Evolutionary conservation across 2,329 filamentous ascomycete genomes (phyloP), one percentile per base, ranked within the genome.

Genomic region (Stachybotrys elegans): DNA sequence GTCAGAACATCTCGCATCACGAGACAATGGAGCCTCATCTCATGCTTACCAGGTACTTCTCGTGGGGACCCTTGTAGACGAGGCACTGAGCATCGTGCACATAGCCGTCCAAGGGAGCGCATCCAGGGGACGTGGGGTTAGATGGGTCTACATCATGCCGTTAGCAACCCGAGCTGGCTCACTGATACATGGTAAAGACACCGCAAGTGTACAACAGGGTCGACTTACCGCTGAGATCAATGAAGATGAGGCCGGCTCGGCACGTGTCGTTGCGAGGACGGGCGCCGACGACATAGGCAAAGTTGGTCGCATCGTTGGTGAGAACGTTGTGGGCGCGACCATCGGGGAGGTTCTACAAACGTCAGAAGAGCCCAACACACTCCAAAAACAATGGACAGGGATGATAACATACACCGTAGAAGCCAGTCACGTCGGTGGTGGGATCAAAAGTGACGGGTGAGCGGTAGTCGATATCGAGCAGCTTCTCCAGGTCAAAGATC

Each of bases 401-500:
- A n/a, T n/a, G 22, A 25, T n/a, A 16, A 43, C 44, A 49, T 42
- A 54, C 55, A 25, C 57, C 55, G 50, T 60, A 67, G 46, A 56
- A 57, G 8, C 60, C 56, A 2, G 61, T 59, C 20, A 67, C 43
- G 43, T 66, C 64, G n/a, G 43, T 48, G n/a, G 51, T 45, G 23
- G 43, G 43, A 34, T 48, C 46, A 37, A 48, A 48, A 17, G 43
- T 44, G 12, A 48, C 40, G n/a, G 72, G 71, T 20, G 48, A 59
- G 3, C 58, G 61, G 2, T 69, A 67, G 53, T 72, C 22, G 62
- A 63, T 39, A 63, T 62, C 22, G 69, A 70, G 58, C 14, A 65
- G 54, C 54, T 73, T 79, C 50, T 65, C 73, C 73, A 80, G 69
- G 54, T 83, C 78, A 48, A 83, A 83, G 54, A 82, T 74, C 57